Percentiles rank a stretch among this genome's conserved stretches.
Evolutionary conservation across 192 early-diverging fungal genomes (phyloP).

Genomic region (Coemansia sp.): DNA sequence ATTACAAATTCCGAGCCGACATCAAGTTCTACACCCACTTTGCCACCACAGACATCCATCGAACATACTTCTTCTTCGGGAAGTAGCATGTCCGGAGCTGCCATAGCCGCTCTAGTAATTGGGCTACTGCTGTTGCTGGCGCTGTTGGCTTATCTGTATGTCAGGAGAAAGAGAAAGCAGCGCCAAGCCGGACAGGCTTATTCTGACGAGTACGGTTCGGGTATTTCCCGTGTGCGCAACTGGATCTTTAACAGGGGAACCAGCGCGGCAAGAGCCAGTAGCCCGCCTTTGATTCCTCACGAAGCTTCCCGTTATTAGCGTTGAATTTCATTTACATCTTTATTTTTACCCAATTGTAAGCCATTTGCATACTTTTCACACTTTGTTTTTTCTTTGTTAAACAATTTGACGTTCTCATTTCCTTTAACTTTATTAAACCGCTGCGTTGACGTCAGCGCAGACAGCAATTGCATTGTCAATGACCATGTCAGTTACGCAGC

Average conservation of each 20-base stretch:
- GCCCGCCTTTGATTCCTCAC: not conserved
- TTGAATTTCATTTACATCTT: not conserved
- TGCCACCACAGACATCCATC: not conserved
- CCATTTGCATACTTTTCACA: not conserved
- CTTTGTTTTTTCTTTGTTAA: not conserved
- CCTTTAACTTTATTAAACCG: not conserved
- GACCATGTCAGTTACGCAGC: not conserved
- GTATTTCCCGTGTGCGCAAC: not conserved
- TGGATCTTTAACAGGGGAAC: not conserved
- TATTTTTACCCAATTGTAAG: not conserved
- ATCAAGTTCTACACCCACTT: not conserved
- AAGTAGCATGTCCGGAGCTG: conserved; percentile 5
- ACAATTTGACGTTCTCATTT: not conserved
- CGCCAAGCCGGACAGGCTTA: not conserved
- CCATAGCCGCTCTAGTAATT: conserved; percentile 16
- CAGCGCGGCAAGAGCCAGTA: not conserved
- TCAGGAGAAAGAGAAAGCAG: not conserved
- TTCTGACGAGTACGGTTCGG: not conserved
- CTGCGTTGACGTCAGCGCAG: too few relatives aligned
- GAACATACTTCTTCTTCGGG: not conserved
- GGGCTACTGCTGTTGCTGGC: conserved; percentile 12
- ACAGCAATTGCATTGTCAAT: not conserved
- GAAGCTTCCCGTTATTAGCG: not conserved
- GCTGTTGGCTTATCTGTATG: conserved; percentile 5
- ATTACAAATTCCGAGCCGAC: not conserved